phyloP scores from a whole-genome alignment of 129 eudicot genomes.

The Escallonia herrerae region DNA sequence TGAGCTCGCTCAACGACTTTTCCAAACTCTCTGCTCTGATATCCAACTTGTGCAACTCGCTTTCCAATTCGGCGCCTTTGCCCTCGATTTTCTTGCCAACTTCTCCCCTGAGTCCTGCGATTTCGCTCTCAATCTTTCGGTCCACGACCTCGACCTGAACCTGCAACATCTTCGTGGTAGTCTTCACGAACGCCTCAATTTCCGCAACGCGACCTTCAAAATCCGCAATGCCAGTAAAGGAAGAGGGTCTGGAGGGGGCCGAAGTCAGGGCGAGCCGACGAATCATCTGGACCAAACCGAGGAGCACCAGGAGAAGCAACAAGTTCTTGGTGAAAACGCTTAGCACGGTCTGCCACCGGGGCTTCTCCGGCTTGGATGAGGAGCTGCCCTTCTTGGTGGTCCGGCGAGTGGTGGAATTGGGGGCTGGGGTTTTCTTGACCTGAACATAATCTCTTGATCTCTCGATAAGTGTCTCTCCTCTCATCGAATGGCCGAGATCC shows the following conservation, averaged over 20 bases:
- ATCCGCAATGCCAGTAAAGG: conserved; percentile 17
- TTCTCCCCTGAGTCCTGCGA: conserved; percentile 46
- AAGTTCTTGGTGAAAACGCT: conserved; percentile 67
- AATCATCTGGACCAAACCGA: conserved; percentile 60
- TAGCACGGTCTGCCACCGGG: conserved; percentile 59
- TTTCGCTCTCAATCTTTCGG: conserved; percentile 45
- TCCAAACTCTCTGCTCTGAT: conserved; percentile 37
- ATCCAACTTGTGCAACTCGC: conserved; percentile 26
- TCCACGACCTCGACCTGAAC: conserved; percentile 75
- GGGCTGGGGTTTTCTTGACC: conserved; percentile 20
- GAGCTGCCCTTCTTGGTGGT: conserved; percentile 18
- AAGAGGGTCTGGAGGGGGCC: not conserved
- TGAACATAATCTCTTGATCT: conserved; percentile 42
- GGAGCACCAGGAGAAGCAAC: conserved; percentile 37
- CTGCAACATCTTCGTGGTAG: conserved; percentile 61
- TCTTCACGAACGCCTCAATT: conserved; percentile 56
- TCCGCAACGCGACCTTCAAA: conserved; percentile 64
- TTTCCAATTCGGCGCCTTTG: conserved; percentile 17
- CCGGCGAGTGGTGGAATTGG: conserved; percentile 26
- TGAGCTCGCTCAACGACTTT: conserved; percentile 29
- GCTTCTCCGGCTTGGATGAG: conserved; percentile 18
- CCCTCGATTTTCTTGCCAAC: conserved; percentile 42
- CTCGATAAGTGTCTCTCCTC: conserved; percentile 38
- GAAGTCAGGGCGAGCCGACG: conserved; percentile 34
- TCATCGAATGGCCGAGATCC: conserved; percentile 32